These are phyloP conservation scores for Pseudonitzschia pungens DNA, from an alignment of 108 stramenopile genomes.

Conservation along the genomic window DNA sequence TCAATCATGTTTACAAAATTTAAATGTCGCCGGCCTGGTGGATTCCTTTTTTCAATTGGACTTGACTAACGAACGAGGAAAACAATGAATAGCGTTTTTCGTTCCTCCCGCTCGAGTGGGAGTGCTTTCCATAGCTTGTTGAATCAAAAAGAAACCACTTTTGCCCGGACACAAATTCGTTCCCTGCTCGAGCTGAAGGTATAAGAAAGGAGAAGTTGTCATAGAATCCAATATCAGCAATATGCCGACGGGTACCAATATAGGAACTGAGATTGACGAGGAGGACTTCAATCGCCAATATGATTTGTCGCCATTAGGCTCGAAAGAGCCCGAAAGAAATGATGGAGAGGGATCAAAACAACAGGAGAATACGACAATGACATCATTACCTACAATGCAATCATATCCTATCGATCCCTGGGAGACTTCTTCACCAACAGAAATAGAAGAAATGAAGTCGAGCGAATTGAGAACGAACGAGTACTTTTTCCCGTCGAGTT, in stretches of 20 bases:
- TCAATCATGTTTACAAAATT: neutral
- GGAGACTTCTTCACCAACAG: constrained; percentile 23
- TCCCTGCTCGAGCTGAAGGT: neutral
- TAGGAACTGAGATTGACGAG: constrained; percentile 3
- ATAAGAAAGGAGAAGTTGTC: neutral
- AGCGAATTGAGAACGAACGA: neutral
- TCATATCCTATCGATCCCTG: constrained; percentile 37
- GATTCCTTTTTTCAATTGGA: neutral
- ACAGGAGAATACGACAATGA: neutral
- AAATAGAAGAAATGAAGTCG: neutral
- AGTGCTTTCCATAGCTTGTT: neutral
- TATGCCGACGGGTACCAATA: constrained; percentile 8
- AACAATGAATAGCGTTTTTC: neutral
- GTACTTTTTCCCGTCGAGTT: neutral
- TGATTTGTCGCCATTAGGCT: constrained; percentile 28
- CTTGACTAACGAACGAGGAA: neutral
- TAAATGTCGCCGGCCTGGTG: neutral
- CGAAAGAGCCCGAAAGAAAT: constrained; percentile 6
- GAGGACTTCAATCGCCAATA: constrained; percentile 28
- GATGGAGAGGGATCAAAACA: neutral
- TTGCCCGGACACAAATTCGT: neutral
- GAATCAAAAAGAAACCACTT: neutral
- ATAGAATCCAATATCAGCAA: neutral
- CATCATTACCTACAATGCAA: neutral
- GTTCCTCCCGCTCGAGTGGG: neutral